Evolutionary conservation across 352 stramenopile genomes (phyloP).

Genomic region (Albugo candida): DNA sequence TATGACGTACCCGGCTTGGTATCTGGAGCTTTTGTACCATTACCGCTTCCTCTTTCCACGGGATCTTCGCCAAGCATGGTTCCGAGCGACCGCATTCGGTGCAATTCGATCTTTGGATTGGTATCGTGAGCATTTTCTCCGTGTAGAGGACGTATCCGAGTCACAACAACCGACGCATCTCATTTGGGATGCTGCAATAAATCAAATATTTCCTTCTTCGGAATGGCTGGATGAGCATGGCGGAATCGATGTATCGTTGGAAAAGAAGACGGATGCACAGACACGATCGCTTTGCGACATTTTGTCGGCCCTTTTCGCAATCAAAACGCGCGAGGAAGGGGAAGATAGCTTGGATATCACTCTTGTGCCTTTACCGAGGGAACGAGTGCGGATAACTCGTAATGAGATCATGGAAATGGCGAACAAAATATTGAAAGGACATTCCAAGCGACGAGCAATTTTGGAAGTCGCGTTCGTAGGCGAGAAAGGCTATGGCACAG

Average conservation of each 20-base stretch:
- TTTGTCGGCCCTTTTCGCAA: no score
- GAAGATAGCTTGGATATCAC: slow-evolving; percentile 22
- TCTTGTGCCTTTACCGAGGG: slow-evolving; percentile 67
- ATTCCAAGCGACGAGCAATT: slow-evolving; percentile 62
- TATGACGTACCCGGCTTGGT: slow-evolving; percentile 66
- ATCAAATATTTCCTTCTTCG: slow-evolving; percentile 4
- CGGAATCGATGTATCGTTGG: not conserved
- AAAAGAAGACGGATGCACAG: not conserved
- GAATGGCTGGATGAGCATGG: slow-evolving; percentile 54
- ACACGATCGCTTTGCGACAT: no score
- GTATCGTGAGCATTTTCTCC: slow-evolving; percentile 23
- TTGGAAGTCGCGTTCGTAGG: slow-evolving; percentile 71
- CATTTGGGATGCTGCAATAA: no score
- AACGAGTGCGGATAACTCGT: slow-evolving; percentile 67
- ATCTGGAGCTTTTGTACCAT: slow-evolving; percentile 41
- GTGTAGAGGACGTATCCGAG: not conserved
- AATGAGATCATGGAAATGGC: slow-evolving; percentile 54
- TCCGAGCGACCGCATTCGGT: slow-evolving; percentile 59
- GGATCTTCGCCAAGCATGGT: slow-evolving; percentile 45
- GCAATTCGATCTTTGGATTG: slow-evolving; percentile 63
- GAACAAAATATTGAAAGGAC: slow-evolving; percentile 71
- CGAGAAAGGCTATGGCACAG: slow-evolving; percentile 70
- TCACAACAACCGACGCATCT: no score
- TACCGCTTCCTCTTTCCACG: slow-evolving; percentile 72
- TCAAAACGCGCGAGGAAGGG: no score